These are phyloP conservation scores for Collybiopsis confluens DNA, from an alignment of 768 basidiomycete species.

Conservation along the genomic window DNA sequence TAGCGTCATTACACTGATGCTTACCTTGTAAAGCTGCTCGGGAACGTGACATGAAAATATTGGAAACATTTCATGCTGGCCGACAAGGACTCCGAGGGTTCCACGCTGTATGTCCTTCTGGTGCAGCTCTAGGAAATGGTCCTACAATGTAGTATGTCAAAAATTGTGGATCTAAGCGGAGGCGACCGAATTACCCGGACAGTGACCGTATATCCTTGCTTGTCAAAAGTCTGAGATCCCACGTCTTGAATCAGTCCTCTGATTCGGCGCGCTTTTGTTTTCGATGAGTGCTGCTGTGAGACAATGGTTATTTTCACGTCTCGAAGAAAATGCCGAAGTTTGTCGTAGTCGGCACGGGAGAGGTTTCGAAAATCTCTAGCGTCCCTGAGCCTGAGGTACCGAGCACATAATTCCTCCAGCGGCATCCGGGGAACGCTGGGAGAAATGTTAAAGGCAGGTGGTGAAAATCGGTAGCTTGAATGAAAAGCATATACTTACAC, in stretches of 20 bases:
- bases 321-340: slow-evolving; percentile 23
- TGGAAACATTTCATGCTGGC: slow-evolving; percentile 24
- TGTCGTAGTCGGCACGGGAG: slow-evolving; percentile 11
- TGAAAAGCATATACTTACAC: slow-evolving; percentile 23
- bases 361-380: slow-evolving; percentile 13
- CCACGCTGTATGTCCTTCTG: slow-evolving; percentile 16
- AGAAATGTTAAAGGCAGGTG: background rate
- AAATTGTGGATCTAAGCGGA: too few relatives aligned
- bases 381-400: slow-evolving; percentile 14
- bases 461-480: background rate
- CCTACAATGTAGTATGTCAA: slow-evolving; percentile 12
- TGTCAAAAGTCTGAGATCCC: slow-evolving; percentile 22
- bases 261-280: slow-evolving; percentile 21
- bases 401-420: slow-evolving; percentile 19
- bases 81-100: slow-evolving; percentile 24
- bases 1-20: too few relatives aligned
- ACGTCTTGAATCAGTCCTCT: slow-evolving; percentile 24
- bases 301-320: slow-evolving; percentile 24
- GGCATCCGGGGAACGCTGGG: slow-evolving; percentile 19
- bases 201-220: slow-evolving; percentile 18
- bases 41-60: slow-evolving; percentile 21
- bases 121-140: slow-evolving; percentile 23
- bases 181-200: slow-evolving; percentile 26
- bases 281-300: slow-evolving; percentile 13
- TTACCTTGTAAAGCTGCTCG: slow-evolving; percentile 27